Evolutionary conservation across 371 early-diverging fungal species (phyloP).

Genomic region (Cokeromyces recurvatus): DNA sequence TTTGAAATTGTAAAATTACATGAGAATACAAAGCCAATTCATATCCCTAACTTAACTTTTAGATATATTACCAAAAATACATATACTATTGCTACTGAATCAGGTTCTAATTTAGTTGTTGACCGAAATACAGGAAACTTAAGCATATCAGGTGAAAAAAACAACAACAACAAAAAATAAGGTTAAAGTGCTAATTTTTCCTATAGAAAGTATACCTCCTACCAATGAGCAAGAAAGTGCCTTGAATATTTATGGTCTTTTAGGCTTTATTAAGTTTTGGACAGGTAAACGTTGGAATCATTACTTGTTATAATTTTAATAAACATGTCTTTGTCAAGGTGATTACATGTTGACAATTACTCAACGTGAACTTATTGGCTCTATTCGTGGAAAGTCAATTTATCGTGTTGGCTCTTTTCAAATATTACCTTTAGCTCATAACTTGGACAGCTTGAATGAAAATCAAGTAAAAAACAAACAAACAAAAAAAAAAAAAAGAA

Average conservation of each 20-base stretch:
- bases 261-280: slow-evolving; percentile 64
- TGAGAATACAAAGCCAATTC: not conserved
- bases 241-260: slow-evolving; percentile 53
- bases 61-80: slow-evolving; percentile 19
- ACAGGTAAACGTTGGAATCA: slow-evolving; percentile 58
- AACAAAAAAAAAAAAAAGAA: no score
- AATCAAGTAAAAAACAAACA: slow-evolving; percentile 52
- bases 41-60: not conserved
- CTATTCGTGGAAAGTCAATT: slow-evolving; percentile 59
- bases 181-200: not conserved
- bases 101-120: slow-evolving; percentile 14
- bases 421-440: slow-evolving; percentile 65
- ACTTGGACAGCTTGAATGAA: slow-evolving; percentile 41
- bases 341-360: slow-evolving; percentile 85
- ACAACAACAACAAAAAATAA: not conserved
- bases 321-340: slow-evolving; percentile 44
- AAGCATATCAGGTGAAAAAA: slow-evolving; percentile 12
- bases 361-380: slow-evolving; percentile 64
- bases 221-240: slow-evolving; percentile 25
- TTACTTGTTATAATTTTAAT: no score
- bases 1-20: slow-evolving; percentile 5
- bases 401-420: slow-evolving; percentile 70
- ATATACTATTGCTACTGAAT: slow-evolving; percentile 13
- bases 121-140: slow-evolving; percentile 10
- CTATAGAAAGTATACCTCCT: slow-evolving; percentile 13